Percentiles rank a stretch among this genome's conserved stretches.
Evolutionary conservation across 345 rosid species (phyloP).

Genomic region (Jatropha curcas): DNA sequence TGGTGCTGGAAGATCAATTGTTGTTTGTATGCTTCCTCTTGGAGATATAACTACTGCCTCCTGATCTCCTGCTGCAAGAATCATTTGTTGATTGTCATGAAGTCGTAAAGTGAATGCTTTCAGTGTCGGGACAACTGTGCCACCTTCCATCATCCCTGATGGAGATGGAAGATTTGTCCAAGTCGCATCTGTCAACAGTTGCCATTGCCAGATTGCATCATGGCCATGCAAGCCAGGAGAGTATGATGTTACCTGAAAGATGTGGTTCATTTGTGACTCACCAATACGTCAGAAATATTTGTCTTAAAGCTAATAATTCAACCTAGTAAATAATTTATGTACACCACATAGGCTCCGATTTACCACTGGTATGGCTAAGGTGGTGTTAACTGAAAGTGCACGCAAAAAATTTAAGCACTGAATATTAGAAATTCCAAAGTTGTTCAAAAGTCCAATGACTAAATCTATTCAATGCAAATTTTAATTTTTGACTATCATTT

Average conservation of each 20-base stretch:
- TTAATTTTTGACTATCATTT: too few species aligned
- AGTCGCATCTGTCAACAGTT: slow-evolving; percentile 70
- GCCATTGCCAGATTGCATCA: slow-evolving; percentile 43
- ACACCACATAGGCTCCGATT: not conserved
- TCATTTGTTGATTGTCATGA: slow-evolving; percentile 80
- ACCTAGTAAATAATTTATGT: not conserved
- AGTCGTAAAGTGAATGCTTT: slow-evolving; percentile 68
- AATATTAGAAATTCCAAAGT: too few species aligned
- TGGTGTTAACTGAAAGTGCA: not conserved
- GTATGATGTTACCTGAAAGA: slow-evolving; percentile 82
- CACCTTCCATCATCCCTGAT: slow-evolving; percentile 78
- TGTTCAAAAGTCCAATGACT: too few species aligned
- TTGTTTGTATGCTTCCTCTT: slow-evolving; percentile 72
- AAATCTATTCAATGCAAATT: too few species aligned
- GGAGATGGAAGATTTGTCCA: slow-evolving; percentile 97
- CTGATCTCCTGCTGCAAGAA: slow-evolving; percentile 96
- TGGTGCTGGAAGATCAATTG: slow-evolving; percentile 77
- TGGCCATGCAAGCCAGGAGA: slow-evolving; percentile 82
- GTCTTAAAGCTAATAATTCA: not conserved
- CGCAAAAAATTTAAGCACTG: too few species aligned
- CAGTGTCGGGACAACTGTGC: slow-evolving; percentile 75
- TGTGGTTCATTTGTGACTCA: not conserved
- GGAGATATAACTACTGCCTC: slow-evolving; percentile 81
- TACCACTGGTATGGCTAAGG: not conserved
- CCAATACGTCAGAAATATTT: not conserved